Base-by-base conservation (phyloP, 305 asterid genomes). In the Solanum hybrid region DNA sequence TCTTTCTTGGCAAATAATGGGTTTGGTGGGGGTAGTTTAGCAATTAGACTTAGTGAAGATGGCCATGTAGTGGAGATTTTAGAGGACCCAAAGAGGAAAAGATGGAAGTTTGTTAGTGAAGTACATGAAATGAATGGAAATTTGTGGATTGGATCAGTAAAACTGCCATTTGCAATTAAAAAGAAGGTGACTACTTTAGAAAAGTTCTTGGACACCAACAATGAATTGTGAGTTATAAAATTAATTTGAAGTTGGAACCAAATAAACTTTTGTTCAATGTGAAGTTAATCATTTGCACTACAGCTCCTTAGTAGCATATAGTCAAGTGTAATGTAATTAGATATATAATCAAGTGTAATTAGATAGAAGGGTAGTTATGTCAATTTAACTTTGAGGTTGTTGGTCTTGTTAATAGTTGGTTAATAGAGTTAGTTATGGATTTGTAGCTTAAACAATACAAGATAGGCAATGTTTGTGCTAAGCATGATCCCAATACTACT, bases 131-230 rank as follows among this genome's bases (percentile, higher is more conserved):
- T 89, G 79, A 39, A 93, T 88, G 97, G 93, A 36, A n/a, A 88
- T 79, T 91, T 97, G 91, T 97, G 99, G 99, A 77, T 97, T 14
- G 98, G 98, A 10, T 95, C 98, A 6, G 98, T 96, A 0, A 89
- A 90, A 3, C 86, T 90, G 84, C 87, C 95, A 39, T 95, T 92
- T 79, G 93, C 90, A 41, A 89, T 94, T 37, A 93, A 88, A 79
- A 89, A 94, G 22, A 91, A 32, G 81, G n/a, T 90, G 1, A 36
- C 39, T 0, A 38, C 12, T 57, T 45, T 12, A 10, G 83, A 78
- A 77, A 32, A 78, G 7, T 32, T 78, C 13, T 77, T 9, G 27
- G 41, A 78, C 29, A 33, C 84, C 84, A 78, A 33, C 45, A 34
- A 73, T n/a, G 15, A 79, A 79, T 34, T 33, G 38, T 79, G 51